These are phyloP conservation scores for Auricularia heimuer DNA, from an alignment of 768 basidiomycete species.

Conservation along the genomic window DNA sequence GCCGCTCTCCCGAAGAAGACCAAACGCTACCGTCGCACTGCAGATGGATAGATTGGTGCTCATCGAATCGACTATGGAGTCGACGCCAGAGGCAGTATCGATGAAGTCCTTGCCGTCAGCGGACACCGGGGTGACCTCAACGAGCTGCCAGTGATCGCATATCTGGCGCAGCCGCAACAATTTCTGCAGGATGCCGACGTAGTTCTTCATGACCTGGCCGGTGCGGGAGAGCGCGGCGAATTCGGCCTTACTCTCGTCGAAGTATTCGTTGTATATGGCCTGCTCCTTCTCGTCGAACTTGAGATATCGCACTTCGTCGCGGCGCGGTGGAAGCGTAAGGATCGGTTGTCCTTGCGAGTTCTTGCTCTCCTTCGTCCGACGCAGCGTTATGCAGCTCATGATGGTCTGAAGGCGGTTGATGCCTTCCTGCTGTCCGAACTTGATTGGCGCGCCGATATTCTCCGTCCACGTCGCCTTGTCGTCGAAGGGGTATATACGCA, in stretches of 20 bases:
- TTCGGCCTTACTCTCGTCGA: slow-evolving; percentile 82
- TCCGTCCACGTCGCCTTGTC: slow-evolving; percentile 92
- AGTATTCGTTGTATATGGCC: slow-evolving; percentile 80
- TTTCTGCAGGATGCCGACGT: slow-evolving; percentile 94
- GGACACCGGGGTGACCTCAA: slow-evolving; percentile 51
- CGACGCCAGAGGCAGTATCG: slow-evolving; percentile 46
- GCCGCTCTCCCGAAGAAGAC: slow-evolving; percentile 76
- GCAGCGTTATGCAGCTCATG: slow-evolving; percentile 93
- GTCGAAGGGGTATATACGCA: slow-evolving; percentile 84
- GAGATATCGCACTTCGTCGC: slow-evolving; percentile 77
- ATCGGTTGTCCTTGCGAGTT: slow-evolving; percentile 74
- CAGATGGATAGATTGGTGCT: slow-evolving; percentile 46
- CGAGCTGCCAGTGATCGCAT: slow-evolving; percentile 90
- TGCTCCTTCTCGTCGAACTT: slow-evolving; percentile 77
- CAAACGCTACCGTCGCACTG: slow-evolving; percentile 75
- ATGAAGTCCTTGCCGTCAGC: slow-evolving; percentile 28
- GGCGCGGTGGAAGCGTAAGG: slow-evolving; percentile 80
- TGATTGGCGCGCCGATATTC: slow-evolving; percentile 85
- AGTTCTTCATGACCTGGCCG: slow-evolving; percentile 96
- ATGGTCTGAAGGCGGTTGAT: slow-evolving; percentile 90
- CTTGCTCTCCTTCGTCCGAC: slow-evolving; percentile 89
- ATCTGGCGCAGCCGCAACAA: slow-evolving; percentile 94
- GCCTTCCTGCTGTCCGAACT: slow-evolving; percentile 81
- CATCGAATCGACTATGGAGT: slow-evolving; percentile 71
- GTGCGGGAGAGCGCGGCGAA: slow-evolving; percentile 79